phyloP scores from a whole-genome alignment of 768 basidiomycete species.

The Tephrocybe rancida region DNA sequence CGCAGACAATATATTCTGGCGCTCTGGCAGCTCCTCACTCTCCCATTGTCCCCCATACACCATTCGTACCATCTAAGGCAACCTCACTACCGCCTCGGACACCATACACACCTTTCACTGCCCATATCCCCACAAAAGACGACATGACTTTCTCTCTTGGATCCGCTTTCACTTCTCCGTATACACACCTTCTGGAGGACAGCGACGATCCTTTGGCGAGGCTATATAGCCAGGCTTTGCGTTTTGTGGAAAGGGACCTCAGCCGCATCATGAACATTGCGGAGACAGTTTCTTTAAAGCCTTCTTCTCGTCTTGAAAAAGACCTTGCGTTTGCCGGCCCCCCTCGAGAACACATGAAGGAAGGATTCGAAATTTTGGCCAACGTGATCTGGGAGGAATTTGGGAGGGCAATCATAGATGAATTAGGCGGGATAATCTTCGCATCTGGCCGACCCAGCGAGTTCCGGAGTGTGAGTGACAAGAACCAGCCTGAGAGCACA shows the following conservation, averaged over 20 bases:
- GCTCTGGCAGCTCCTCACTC: constrained; percentile 71
- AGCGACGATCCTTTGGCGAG: constrained; percentile 66
- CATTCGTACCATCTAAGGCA: constrained; percentile 45
- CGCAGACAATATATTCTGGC: constrained; percentile 73
- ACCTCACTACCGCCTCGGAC: constrained; percentile 40
- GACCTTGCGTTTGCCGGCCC: constrained; percentile 9
- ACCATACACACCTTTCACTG: constrained; percentile 55
- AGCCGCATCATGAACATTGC: constrained; percentile 75
- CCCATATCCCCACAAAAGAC: constrained; percentile 48
- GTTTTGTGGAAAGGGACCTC: constrained; percentile 79
- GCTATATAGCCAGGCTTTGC: constrained; percentile 82
- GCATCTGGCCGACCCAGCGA: constrained; percentile 91
- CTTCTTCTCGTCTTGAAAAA: constrained; percentile 22
- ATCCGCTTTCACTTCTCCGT: constrained; percentile 28
- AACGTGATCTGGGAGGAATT: constrained; percentile 91
- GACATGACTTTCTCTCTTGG: constrained; percentile 26
- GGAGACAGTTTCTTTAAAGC: constrained; percentile 62
- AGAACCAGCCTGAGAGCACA: neutral
- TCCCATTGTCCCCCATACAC: constrained; percentile 78
- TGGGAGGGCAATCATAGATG: constrained; percentile 77
- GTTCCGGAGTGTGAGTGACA: constrained; percentile 74
- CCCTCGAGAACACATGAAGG: constrained; percentile 4
- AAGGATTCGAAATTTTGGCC: constrained; percentile 79
- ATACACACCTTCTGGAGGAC: constrained; percentile 63
- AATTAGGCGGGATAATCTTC: constrained; percentile 82